Base-by-base conservation (phyloP, 225 moss, liverwort and hornwort genomes). In the Anthoceros angustus region DNA sequence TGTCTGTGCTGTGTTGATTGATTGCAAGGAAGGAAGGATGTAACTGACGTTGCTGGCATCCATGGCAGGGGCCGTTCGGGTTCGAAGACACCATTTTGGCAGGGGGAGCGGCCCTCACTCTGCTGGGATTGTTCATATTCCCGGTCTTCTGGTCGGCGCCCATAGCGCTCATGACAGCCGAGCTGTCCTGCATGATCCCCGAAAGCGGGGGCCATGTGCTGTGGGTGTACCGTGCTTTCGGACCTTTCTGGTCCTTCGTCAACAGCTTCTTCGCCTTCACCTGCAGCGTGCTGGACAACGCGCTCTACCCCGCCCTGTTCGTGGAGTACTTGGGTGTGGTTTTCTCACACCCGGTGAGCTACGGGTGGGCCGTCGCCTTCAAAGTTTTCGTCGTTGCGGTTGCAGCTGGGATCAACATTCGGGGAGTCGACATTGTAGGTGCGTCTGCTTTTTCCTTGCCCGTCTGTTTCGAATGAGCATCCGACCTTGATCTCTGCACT, bases 161-260 rank as follows among this genome's bases (percentile, higher is more conserved):
- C 26, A 69, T 87, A 23, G 70, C 77, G 39, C 66, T 73, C 11
- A 90, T 93, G 90, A 86, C 93, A 9, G 40, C 84, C 10, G 90
- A 93, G 70, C 78, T 93, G 42, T 75, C 90, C 12, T 90, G 89
- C 15, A 90, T 93, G 87, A 93, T 93, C 55, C 93, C 93, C 0
- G 86, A 90, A 70, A 93, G 77, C 8, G 93, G 93, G 25, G 93
- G 93, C 7, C 93, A 93, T 76, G 86, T 93, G 10, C 71, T 93
- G 67, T 90, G 90, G 90, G 85, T 90, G 7, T 90, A 90, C 48
- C 70, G 90, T 62, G 93, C 93, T 55, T 93, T 93, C 77, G 93
- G 93, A 9, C 93, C 93, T 2, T 85, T 85, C 38, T 85, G 85
- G 85, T 82, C 85, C 6, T 82, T 85, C 69, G 64, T 85, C 26